phyloP scores from a whole-genome alignment of 2,329 filamentous ascomycete genomes.

The Atkinsonella hypoxylon region DNA sequence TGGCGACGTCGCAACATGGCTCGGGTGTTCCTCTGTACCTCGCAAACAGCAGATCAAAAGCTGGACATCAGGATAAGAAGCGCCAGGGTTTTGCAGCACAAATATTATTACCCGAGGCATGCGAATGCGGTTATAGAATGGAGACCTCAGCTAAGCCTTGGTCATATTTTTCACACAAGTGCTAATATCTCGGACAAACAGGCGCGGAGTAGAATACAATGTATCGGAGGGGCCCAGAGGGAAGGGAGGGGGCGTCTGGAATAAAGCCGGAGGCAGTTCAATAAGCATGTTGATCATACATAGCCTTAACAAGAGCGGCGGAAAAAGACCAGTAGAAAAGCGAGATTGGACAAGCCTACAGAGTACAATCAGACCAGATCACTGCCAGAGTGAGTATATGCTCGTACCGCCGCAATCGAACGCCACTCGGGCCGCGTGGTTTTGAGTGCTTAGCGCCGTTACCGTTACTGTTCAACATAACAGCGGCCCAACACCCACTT shows the following conservation, averaged over 20 bases:
- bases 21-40: background rate
- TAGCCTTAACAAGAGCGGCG: background rate
- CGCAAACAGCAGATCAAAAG: background rate
- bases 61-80: background rate
- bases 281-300: background rate
- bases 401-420: background rate
- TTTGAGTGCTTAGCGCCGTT: background rate
- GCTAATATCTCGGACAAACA: slow-evolving; percentile 2
- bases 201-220: background rate
- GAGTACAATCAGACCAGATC: too few species aligned
- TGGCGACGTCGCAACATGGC: background rate
- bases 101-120: slow-evolving; percentile 1
- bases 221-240: background rate
- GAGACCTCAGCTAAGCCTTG: background rate
- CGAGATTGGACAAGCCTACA: background rate
- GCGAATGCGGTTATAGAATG: background rate
- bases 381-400: background rate
- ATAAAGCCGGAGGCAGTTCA: background rate
- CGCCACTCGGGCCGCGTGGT: background rate
- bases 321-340: background rate
- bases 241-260: background rate
- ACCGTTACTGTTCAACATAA: background rate
- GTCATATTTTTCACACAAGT: background rate
- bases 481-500: background rate
- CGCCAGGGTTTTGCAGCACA: background rate